A percentile compares a stretch with the other conserved stretches of the same genome.
Conservation (phyloP, 352 stramenopile genomes). For the Nothophytophthora sp. region DNA sequence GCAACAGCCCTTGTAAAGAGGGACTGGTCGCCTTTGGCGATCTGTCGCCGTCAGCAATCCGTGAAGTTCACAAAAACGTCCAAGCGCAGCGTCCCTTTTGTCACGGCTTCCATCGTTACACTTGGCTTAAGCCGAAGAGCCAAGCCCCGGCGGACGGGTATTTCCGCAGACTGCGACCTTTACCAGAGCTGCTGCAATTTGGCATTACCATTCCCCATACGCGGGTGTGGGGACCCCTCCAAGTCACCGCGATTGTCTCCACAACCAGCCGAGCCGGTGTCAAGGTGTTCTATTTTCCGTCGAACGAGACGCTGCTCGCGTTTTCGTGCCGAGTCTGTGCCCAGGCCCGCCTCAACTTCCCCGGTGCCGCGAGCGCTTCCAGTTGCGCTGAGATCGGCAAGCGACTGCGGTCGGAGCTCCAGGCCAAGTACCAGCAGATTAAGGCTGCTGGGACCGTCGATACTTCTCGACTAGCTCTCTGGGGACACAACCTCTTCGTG, state of each 20-base stretch:
- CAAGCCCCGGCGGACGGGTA: no score
- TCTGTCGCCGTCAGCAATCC: slow-evolving; percentile 30
- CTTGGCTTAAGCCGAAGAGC: slow-evolving; percentile 23
- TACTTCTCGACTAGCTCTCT: slow-evolving; percentile 16
- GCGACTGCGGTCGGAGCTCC: slow-evolving; percentile 9
- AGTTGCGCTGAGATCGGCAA: slow-evolving; percentile 1
- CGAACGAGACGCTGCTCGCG: not conserved
- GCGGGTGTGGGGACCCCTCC: no score
- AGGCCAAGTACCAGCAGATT: slow-evolving; percentile 1
- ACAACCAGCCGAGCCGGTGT: not conserved
- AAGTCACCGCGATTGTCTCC: not conserved
- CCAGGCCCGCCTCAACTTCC: not conserved
- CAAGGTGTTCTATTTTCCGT: slow-evolving; percentile 1
- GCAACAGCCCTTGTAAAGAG: slow-evolving; percentile 22
- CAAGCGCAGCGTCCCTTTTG: slow-evolving; percentile 21
- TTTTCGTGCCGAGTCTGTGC: not conserved
- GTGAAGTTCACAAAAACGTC: slow-evolving; percentile 40
- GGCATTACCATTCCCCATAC: no score
- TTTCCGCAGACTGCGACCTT: no score
- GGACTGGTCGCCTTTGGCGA: slow-evolving; percentile 40
- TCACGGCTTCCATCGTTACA: slow-evolving; percentile 24
- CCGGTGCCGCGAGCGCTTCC: slow-evolving; percentile 9
- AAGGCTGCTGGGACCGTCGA: not conserved
- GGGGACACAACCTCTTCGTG: slow-evolving; percentile 26
- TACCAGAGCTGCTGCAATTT: no score